These are phyloP conservation scores for Candida dubliniensis DNA, from an alignment of 1,139 yeast genomes.

Conservation along the genomic window DNA sequence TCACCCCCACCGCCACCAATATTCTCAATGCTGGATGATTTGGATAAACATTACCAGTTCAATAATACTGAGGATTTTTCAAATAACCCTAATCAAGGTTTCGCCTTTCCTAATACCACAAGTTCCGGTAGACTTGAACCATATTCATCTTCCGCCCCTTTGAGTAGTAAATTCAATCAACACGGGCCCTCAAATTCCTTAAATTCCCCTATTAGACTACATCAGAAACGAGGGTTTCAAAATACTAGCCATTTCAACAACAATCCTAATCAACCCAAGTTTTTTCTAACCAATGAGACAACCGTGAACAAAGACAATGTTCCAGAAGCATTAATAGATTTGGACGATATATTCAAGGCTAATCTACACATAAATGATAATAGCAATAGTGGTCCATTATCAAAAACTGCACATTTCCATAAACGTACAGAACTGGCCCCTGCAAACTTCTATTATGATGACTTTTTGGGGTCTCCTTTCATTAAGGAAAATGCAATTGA, in stretches of 20 bases:
- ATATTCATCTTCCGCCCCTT: slow-evolving; percentile 8
- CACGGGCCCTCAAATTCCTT: slow-evolving; percentile 14
- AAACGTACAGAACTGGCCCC: slow-evolving; percentile 54
- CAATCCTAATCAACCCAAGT: slow-evolving; percentile 21
- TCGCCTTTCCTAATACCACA: slow-evolving; percentile 32
- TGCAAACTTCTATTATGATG: slow-evolving; percentile 31
- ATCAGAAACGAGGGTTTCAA: slow-evolving; percentile 7
- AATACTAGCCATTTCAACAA: slow-evolving; percentile 9
- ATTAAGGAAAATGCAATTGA: slow-evolving; percentile 27
- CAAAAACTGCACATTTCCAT: slow-evolving; percentile 20
- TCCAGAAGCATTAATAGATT: slow-evolving; percentile 64
- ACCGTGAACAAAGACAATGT: slow-evolving; percentile 35
- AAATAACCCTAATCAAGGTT: slow-evolving; percentile 23
- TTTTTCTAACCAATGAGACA: slow-evolving; percentile 38
- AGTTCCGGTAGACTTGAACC: slow-evolving; percentile 2
- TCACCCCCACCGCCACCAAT: slow-evolving; percentile 4
- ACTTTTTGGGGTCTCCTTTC: slow-evolving; percentile 37
- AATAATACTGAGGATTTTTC: slow-evolving; percentile 39
- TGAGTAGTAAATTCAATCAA: slow-evolving; percentile 4
- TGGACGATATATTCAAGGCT: slow-evolving; percentile 56
- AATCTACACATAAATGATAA: slow-evolving; percentile 31
- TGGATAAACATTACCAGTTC: slow-evolving; percentile 29
- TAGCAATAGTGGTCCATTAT: slow-evolving; percentile 12
- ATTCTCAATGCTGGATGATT: slow-evolving; percentile 13
- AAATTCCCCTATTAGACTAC: slow-evolving; percentile 39